Percentiles rank a stretch among this genome's conserved stretches.
These are phyloP conservation scores for Xylaria sp. DNA, from an alignment of 2,329 filamentous ascomycete species.

Conservation along the genomic window DNA sequence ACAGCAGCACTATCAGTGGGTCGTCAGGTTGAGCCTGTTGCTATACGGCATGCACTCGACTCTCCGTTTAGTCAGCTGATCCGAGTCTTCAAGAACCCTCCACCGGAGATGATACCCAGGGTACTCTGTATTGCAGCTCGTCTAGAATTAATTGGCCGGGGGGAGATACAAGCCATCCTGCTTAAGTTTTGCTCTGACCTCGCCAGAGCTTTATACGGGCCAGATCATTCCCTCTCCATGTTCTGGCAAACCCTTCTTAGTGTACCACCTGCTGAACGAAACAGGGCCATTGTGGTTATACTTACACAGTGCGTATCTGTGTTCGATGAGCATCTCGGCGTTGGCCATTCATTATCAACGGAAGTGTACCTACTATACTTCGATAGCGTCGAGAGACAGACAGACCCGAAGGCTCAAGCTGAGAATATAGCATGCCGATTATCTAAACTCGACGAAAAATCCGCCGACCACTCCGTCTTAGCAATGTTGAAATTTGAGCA, in stretches of 20 bases:
- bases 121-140: conserved; percentile 34
- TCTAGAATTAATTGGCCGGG: conserved; percentile 34
- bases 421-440: conserved; percentile 30
- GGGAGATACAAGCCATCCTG: conserved; percentile 36
- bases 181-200: conserved; percentile 39
- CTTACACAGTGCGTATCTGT: conserved; percentile 35
- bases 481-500: conserved; percentile 37
- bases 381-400: conserved; percentile 36
- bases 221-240: conserved; percentile 28
- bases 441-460: conserved; percentile 28
- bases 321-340: conserved; percentile 33
- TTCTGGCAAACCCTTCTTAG: conserved; percentile 38
- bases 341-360: conserved; percentile 33
- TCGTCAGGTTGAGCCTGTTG: conserved; percentile 36
- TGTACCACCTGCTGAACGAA: conserved; percentile 32
- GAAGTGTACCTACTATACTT: conserved; percentile 39
- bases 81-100: conserved; percentile 39
- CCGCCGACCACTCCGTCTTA: conserved; percentile 25
- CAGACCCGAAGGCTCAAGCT: conserved; percentile 31
- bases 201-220: conserved; percentile 29
- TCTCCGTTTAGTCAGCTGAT: conserved; percentile 37
- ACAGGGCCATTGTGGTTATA: conserved; percentile 29
- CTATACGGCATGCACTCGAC: conserved; percentile 35
- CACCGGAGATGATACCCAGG: conserved; percentile 37
- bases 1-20: conserved; percentile 37